A percentile compares a stretch with the other conserved stretches of the same genome.
Evolutionary conservation across 495 filamentous ascomycete species (phyloP).

Genomic region (Xylaria flabelliformis): DNA sequence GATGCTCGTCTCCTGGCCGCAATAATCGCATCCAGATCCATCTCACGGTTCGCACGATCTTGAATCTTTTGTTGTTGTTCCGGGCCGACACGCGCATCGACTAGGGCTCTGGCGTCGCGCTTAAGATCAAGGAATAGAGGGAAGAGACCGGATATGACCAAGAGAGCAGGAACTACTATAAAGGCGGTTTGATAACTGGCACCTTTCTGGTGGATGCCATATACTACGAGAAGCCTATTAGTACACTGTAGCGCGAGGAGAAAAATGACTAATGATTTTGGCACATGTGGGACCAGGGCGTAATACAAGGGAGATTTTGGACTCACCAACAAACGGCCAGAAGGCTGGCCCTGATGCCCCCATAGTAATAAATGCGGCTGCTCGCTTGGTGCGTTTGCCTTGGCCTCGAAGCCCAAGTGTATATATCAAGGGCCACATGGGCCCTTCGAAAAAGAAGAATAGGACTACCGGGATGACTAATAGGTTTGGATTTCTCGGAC

Average conservation of each 20-base stretch:
- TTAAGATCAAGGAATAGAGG: conserved; percentile 49
- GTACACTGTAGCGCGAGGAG: not conserved
- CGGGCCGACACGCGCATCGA: conserved; percentile 43
- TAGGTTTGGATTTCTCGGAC: conserved; percentile 55
- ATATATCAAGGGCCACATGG: conserved; percentile 75
- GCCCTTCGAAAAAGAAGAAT: conserved; percentile 72
- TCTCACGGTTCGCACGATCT: conserved; percentile 40
- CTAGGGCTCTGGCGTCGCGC: conserved; percentile 45
- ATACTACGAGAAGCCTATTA: conserved; percentile 33
- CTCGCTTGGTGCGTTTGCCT: conserved; percentile 72
- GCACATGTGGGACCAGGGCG: not conserved
- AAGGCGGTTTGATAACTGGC: conserved; percentile 45
- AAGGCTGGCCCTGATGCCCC: conserved; percentile 69
- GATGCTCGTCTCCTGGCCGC: conserved; percentile 38
- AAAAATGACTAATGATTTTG: not conserved
- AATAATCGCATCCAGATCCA: conserved; percentile 41
- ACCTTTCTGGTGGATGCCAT: conserved; percentile 43
- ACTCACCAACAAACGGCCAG: conserved; percentile 66
- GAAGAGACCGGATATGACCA: conserved; percentile 43
- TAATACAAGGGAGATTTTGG: conserved; percentile 33
- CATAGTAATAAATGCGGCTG: conserved; percentile 70
- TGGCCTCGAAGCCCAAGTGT: conserved; percentile 72
- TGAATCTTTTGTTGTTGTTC: conserved; percentile 39
- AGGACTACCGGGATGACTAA: conserved; percentile 64
- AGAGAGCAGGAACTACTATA: conserved; percentile 44